Evolutionary conservation across 1,284 basidiomycete species (phyloP).

Genomic region (Rhodotorula sp.): DNA sequence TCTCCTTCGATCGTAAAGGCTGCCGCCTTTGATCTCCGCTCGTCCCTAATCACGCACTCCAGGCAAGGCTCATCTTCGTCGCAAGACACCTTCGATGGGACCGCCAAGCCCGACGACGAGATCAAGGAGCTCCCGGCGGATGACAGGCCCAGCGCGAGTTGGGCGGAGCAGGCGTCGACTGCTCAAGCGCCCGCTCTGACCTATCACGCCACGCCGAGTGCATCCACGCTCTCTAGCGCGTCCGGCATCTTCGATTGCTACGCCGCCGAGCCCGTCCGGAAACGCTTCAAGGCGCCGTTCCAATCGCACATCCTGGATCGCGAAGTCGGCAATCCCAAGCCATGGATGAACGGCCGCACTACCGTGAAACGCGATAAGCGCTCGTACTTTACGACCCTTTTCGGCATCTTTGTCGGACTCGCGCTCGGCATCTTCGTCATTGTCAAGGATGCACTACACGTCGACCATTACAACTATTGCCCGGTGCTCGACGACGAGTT

Average conservation of each 20-base stretch:
- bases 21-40: background rate
- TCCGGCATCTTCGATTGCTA: background rate
- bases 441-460: slow-evolving; percentile 6
- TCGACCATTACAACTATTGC: slow-evolving; percentile 15
- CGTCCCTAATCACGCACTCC: background rate
- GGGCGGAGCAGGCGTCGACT: background rate
- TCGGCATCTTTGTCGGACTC: slow-evolving; percentile 22
- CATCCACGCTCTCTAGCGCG: slow-evolving; percentile 3
- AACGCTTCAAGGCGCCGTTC: slow-evolving; percentile 28
- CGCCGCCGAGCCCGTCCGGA: background rate
- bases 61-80: background rate
- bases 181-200: slow-evolving; percentile 6
- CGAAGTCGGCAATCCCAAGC: slow-evolving; percentile 24
- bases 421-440: slow-evolving; percentile 7
- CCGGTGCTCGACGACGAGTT: slow-evolving; percentile 23
- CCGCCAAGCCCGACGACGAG: background rate
- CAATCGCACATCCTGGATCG: slow-evolving; percentile 20
- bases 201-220: slow-evolving; percentile 4
- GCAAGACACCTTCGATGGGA: background rate
- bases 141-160: background rate
- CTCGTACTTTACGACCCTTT: slow-evolving; percentile 24
- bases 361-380: slow-evolving; percentile 31
- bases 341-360: slow-evolving; percentile 34
- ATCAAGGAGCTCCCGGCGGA: background rate
- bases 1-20: background rate